These are phyloP conservation scores for Cryptococcus hybrid DNA, from an alignment of 1,284 basidiomycete species.

Conservation along the genomic window DNA sequence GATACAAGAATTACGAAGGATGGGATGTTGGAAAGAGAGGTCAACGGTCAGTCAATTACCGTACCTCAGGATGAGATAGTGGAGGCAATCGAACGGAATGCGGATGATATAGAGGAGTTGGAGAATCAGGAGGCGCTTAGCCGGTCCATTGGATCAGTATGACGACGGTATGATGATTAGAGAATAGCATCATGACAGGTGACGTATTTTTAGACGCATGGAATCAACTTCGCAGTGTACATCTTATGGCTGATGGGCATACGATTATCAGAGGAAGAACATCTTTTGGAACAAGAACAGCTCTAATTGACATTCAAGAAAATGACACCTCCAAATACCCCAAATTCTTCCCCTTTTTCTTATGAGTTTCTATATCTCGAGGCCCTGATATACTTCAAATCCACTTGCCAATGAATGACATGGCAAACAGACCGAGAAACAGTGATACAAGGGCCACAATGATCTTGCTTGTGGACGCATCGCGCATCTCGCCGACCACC, in stretches of 20 bases:
- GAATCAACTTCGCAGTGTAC: too few species aligned
- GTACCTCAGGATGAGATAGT: slow-evolving; percentile 49
- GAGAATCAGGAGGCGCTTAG: slow-evolving; percentile 12
- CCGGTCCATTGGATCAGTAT: not conserved
- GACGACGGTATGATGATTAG: too few species aligned
- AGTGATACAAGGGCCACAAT: not conserved
- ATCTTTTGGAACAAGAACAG: not conserved
- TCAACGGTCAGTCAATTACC: slow-evolving; percentile 34
- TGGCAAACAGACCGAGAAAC: slow-evolving; percentile 6
- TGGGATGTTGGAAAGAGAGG: slow-evolving; percentile 40
- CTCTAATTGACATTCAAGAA: not conserved
- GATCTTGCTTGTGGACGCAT: too few species aligned
- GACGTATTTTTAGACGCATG: not conserved
- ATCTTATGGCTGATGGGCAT: too few species aligned
- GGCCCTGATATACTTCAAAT: not conserved
- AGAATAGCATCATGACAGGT: not conserved
- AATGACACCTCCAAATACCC: not conserved
- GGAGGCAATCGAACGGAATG: slow-evolving; percentile 29
- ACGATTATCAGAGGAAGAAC: too few species aligned
- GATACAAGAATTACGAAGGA: slow-evolving; percentile 35
- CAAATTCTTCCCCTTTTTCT: not conserved
- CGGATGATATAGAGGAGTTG: slow-evolving; percentile 15
- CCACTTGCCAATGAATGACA: slow-evolving; percentile 11
- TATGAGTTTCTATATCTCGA: too few species aligned
- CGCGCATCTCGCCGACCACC: too few species aligned